Conservation (phyloP, 176 grass and related monocot species). For the Oryza officinalis region DNA sequence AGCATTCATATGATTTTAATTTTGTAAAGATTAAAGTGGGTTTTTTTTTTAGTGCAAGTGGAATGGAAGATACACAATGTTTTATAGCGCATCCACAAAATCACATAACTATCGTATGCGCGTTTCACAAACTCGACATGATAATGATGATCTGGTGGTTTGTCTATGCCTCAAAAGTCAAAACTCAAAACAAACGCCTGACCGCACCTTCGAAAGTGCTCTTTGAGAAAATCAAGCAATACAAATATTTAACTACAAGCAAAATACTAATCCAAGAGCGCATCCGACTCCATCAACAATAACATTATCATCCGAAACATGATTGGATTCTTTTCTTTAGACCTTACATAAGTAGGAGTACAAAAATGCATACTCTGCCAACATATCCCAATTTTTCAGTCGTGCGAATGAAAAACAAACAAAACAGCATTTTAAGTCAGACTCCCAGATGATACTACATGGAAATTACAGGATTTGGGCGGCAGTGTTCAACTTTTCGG, state of each 20-base stretch:
- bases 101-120: no score
- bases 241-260: neutral
- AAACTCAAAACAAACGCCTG: neutral
- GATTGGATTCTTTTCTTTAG: neutral
- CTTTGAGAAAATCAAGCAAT: neutral
- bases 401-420: constrained; percentile 21
- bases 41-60: no score
- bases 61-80: no score
- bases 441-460: neutral
- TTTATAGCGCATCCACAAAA: no score
- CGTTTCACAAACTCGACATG: no score
- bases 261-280: neutral
- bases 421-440: constrained; percentile 16
- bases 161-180: neutral
- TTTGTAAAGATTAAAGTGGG: no score
- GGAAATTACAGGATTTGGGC: constrained; percentile 73
- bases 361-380: constrained; percentile 38
- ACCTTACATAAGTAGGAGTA: constrained; percentile 23
- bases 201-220: neutral
- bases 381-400: constrained; percentile 31
- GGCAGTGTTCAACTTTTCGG: constrained; percentile 89
- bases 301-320: constrained; percentile 4
- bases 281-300: neutral
- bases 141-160: neutral
- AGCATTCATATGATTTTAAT: no score